phyloP scores from a whole-genome alignment of 192 early-diverging fungal species.

The Entomortierella beljakovae region DNA sequence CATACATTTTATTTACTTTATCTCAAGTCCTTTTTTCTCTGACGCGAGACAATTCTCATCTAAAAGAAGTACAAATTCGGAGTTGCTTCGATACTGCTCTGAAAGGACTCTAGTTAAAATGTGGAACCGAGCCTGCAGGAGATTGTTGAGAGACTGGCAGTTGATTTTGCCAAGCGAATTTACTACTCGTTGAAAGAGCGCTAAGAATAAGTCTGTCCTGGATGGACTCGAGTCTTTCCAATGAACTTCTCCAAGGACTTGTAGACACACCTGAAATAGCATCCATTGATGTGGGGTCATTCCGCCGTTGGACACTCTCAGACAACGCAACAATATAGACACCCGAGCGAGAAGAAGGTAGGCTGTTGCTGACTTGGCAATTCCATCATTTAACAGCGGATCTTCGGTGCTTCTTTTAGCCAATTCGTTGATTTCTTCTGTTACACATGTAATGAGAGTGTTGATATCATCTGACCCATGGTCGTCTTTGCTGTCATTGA shows the following conservation, averaged over 20 bases:
- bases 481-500: conserved; percentile 16
- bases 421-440: neutral
- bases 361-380: conserved; percentile 5
- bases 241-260: conserved; percentile 1
- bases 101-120: neutral
- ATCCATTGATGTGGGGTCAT: conserved; percentile 24
- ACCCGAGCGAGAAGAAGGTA: conserved; percentile 18
- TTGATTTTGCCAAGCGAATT: neutral
- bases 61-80: conserved; percentile 5
- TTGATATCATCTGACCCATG: conserved; percentile 11
- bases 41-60: no score
- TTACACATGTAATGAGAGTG: neutral
- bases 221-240: neutral
- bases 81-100: neutral
- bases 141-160: neutral
- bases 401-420: no score
- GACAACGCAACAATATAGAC: conserved; percentile 9
- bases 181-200: neutral
- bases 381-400: neutral
- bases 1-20: no score
- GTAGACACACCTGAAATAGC: conserved; percentile 9
- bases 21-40: no score
- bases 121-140: neutral
- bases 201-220: neutral
- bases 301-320: neutral